phyloP scores from a whole-genome alignment of 2,329 filamentous ascomycete species.

The Fusarium sp. region DNA sequence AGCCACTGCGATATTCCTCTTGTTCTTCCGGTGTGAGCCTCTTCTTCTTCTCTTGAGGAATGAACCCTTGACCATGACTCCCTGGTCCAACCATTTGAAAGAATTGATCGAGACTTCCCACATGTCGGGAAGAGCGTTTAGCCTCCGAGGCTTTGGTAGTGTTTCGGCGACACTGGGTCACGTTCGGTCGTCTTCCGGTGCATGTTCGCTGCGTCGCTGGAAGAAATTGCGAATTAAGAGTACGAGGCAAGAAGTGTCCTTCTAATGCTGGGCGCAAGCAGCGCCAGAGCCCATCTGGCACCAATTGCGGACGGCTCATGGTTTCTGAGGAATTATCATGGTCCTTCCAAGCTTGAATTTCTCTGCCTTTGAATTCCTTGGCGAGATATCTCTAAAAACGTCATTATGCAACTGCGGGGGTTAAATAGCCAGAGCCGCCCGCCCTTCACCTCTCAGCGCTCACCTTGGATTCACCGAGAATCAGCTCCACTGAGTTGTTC shows the following conservation, averaged over 20 bases:
- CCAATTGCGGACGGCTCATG: conserved; percentile 51
- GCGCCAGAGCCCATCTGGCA: conserved; percentile 72
- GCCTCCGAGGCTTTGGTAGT: conserved; percentile 18
- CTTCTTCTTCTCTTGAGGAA: neutral
- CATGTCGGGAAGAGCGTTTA: neutral
- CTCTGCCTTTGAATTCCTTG: conserved; percentile 2
- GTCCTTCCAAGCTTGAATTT: conserved; percentile 4
- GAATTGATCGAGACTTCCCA: conserved; percentile 7
- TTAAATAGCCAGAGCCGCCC: conserved; percentile 15
- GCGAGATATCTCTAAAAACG: conserved; percentile 35
- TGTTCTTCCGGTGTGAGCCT: neutral
- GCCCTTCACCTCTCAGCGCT: conserved; percentile 10
- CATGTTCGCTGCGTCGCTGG: conserved; percentile 12
- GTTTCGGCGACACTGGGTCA: conserved; percentile 33
- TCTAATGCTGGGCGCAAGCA: conserved; percentile 71
- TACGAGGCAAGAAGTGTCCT: conserved; percentile 50
- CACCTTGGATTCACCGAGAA: conserved; percentile 44
- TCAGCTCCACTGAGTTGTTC: conserved; percentile 44
- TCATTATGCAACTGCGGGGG: conserved; percentile 43
- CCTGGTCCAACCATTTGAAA: conserved; percentile 11
- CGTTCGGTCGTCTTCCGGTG: conserved; percentile 8
- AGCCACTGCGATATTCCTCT: neutral
- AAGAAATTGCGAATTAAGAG: conserved; percentile 41
- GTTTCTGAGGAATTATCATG: conserved; percentile 6
- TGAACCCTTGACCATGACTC: neutral